phyloP scores from a whole-genome alignment of 116 monocot genomes.

The Cymodocea nodosa region DNA sequence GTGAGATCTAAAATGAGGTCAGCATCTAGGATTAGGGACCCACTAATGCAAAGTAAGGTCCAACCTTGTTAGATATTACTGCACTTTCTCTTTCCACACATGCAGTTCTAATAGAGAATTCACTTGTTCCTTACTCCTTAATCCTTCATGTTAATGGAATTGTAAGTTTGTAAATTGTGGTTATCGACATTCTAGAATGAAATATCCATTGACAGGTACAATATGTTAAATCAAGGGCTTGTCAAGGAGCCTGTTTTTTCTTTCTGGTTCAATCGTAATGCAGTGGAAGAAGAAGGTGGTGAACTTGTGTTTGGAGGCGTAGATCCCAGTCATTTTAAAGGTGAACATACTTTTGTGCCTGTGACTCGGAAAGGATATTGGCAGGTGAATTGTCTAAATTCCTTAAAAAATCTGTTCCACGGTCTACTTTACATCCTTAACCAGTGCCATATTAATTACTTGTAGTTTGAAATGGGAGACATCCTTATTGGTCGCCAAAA shows the following conservation, averaged over 20 bases:
- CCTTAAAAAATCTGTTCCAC: not conserved
- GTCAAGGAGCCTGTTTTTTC: constrained; percentile 75
- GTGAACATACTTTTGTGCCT: constrained; percentile 68
- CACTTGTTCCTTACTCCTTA: not conserved
- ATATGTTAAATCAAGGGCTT: constrained; percentile 68
- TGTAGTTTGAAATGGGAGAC: constrained; percentile 74
- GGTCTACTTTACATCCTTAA: not conserved
- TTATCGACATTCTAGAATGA: not conserved
- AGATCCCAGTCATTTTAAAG: constrained; percentile 60
- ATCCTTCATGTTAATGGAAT: not conserved
- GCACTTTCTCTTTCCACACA: not conserved
- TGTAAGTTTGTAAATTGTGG: not conserved
- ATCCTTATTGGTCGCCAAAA: constrained; percentile 32
- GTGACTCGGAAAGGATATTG: constrained; percentile 83
- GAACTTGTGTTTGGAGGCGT: constrained; percentile 87
- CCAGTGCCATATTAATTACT: not conserved
- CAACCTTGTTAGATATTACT: too few species aligned
- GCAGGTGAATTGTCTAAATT: constrained; percentile 42
- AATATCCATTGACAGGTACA: constrained; percentile 37
- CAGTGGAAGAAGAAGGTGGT: constrained; percentile 67
- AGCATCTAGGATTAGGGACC: too few species aligned
- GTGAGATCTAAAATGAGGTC: too few species aligned
- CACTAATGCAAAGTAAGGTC: too few species aligned
- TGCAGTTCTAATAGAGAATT: not conserved
- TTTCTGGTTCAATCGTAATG: constrained; percentile 82